A percentile compares a stretch with the other conserved stretches of the same genome.
phyloP scores from a whole-genome alignment of 768 basidiomycete genomes.

The Symmetrospora coprosmae region DNA sequence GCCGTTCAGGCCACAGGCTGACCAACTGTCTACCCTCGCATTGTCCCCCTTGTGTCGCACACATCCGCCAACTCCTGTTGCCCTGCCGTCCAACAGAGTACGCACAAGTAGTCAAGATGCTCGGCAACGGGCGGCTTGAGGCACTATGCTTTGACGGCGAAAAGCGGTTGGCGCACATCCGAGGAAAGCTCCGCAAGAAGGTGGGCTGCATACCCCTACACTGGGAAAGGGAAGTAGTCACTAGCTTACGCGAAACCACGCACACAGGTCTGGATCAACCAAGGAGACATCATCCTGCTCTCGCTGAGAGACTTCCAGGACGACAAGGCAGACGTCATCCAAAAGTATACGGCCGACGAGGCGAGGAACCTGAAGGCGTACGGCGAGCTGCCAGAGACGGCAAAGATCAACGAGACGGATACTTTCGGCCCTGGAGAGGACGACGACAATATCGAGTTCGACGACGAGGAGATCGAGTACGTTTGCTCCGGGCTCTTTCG shows the following conservation, averaged over 20 bases:
- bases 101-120: conserved; percentile 95
- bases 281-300: conserved; percentile 86
- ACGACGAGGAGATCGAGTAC: conserved; percentile 14
- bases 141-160: conserved; percentile 96
- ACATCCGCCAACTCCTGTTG: neutral
- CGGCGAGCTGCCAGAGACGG: conserved; percentile 84
- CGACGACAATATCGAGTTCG: conserved; percentile 17
- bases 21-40: neutral
- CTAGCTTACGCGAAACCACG: neutral
- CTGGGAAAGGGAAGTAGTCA: neutral
- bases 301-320: conserved; percentile 98
- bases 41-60: too few relatives aligned
- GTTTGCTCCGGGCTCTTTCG: too few relatives aligned
- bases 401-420: conserved; percentile 46
- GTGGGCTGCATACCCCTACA: conserved; percentile 48
- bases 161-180: conserved; percentile 90
- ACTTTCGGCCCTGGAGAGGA: conserved; percentile 67
- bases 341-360: conserved; percentile 96
- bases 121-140: conserved; percentile 92
- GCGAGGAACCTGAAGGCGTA: conserved; percentile 69
- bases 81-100: conserved; percentile 67
- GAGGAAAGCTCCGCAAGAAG: conserved; percentile 99
- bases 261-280: conserved; percentile 90
- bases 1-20: neutral
- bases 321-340: conserved; percentile 97